These are phyloP conservation scores for Phytophthora melonis DNA, from an alignment of 352 stramenopile species.

Conservation along the genomic window DNA sequence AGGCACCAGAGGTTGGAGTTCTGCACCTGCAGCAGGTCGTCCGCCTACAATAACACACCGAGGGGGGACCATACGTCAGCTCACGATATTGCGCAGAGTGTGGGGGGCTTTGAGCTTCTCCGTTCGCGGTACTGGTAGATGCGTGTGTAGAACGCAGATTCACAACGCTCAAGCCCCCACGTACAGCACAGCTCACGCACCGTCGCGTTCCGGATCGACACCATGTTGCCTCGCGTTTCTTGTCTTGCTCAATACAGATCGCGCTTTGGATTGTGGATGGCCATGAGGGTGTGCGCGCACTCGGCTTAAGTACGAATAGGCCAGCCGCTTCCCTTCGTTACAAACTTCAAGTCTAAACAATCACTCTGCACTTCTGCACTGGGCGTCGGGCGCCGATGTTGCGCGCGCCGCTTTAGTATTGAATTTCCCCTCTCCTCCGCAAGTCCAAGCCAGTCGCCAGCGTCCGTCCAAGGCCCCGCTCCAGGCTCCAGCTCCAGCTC, in stretches of 20 bases:
- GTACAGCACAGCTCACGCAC: conserved; percentile 37
- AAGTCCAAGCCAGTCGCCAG: conserved; percentile 31
- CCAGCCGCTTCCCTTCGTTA: background rate
- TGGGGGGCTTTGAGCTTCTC: background rate
- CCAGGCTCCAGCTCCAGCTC: background rate
- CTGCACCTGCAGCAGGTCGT: conserved; percentile 99
- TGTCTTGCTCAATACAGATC: conserved; percentile 20
- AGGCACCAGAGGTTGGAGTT: conserved; percentile 99
- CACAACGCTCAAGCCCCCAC: background rate
- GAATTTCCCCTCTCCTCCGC: conserved; percentile 39
- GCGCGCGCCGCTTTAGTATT: conserved; percentile 37
- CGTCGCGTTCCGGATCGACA: conserved; percentile 96
- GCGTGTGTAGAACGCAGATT: background rate
- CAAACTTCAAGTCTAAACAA: conserved; percentile 41
- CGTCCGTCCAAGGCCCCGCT: conserved; percentile 4
- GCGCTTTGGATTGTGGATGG: conserved; percentile 43
- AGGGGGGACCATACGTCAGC: conserved; percentile 11
- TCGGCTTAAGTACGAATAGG: conserved; percentile 33
- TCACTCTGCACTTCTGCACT: conserved; percentile 40
- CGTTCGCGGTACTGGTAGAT: background rate
- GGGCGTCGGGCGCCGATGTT: background rate
- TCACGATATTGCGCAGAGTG: background rate
- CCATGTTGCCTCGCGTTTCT: conserved; percentile 70
- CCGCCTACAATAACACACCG: conserved; percentile 54
- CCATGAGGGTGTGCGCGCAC: conserved; percentile 17